These are phyloP conservation scores for Mycogone perniciosa DNA, from an alignment of 2,329 filamentous ascomycete genomes.

Conservation along the genomic window DNA sequence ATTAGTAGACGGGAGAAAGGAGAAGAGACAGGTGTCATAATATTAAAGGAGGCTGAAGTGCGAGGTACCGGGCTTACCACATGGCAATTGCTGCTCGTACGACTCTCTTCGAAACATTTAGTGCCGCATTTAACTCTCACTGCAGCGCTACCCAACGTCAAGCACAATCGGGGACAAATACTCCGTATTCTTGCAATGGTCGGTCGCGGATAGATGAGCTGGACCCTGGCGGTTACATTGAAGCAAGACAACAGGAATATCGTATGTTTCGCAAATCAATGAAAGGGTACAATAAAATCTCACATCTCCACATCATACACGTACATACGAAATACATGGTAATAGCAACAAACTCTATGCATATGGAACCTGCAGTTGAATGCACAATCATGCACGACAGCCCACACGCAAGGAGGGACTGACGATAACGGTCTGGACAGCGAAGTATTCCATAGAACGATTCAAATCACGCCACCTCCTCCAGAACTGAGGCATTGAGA, in stretches of 20 bases:
- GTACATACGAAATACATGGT: neutral
- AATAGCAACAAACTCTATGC: neutral
- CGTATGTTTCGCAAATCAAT: no score
- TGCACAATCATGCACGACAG: neutral
- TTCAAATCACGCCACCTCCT: no score
- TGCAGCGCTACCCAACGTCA: no score
- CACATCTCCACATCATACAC: no score
- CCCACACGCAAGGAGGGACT: neutral
- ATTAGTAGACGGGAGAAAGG: neutral
- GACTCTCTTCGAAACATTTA: no score
- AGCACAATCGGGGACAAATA: no score
- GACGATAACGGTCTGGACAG: neutral
- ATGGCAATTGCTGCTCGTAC: neutral
- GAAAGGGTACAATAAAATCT: no score
- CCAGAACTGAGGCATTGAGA: no score
- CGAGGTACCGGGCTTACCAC: neutral
- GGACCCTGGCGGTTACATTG: no score
- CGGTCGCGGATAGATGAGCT: neutral
- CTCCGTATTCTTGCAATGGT: neutral
- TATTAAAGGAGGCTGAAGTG: no score
- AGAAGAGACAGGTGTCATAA: neutral
- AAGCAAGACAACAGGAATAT: no score
- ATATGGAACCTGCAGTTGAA: neutral
- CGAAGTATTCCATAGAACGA: neutral
- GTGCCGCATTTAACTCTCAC: no score